Evolutionary conservation across 306 rosid species (phyloP), one percentile per base, ranked within the genome.

Genomic region (Begonia peltatifolia): DNA sequence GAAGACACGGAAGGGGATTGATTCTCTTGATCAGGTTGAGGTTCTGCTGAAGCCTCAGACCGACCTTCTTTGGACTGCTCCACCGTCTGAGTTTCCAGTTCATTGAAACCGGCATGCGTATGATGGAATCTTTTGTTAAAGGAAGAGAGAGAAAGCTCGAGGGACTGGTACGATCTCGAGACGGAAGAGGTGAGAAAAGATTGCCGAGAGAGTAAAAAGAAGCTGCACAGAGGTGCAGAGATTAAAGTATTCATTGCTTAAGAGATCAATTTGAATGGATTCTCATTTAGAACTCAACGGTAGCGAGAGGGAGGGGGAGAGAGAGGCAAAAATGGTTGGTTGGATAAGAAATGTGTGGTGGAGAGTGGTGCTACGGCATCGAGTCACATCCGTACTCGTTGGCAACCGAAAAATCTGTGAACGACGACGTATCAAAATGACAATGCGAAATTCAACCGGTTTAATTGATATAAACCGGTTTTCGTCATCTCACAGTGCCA

Each of bases 101-200:
- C 85, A 61, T 83, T 78, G 60, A 84, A 60, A 73, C 71, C 77
- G 62, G 92, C 87, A 50, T 65, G 6, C 38, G 67, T 14, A 67
- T 13, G 55, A 69, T 53, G 38, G 66, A 65, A 63, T 62, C 42
- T 47, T 12, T 55, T 35, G 47, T 41, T 79, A 58, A 22, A 52
- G 50, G 60, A 71, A 57, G 70, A n/a, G 44, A 60, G 47, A 57
- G 70, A n/a, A 41, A 60, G 47, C n/a, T n/a, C 7, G 4, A 15
- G 64, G 6, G 69, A 50, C 0, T 56, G 20, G 30, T 58, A 41
- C 56, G 61, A 11, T 53, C 57, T 55, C 14, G 18, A 36, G 12
- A 53, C 60, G 12, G 68, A 57, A 35, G 63, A n/a, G 2, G 46
- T 42, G 12, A 67, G 63, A 25, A 49, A 63, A 53, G 70, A 63